A percentile compares a stretch with the other conserved stretches of the same genome.
These are phyloP conservation scores for Penicillium goetzii DNA, from an alignment of 495 filamentous ascomycete species.

Conservation along the genomic window DNA sequence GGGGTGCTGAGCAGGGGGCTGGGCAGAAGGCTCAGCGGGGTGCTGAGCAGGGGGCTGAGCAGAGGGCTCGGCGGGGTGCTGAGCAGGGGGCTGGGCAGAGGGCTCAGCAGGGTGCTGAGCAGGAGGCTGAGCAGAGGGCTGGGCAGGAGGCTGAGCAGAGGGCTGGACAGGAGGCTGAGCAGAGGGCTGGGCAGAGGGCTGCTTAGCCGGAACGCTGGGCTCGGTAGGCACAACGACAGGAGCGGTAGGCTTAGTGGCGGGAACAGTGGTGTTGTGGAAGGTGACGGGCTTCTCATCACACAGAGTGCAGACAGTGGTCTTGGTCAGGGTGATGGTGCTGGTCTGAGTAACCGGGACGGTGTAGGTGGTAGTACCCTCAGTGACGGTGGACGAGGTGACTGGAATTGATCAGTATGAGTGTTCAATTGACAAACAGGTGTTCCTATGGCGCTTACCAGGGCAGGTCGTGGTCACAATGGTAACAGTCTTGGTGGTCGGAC, in stretches of 20 bases:
- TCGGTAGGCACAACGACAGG: constrained; percentile 8
- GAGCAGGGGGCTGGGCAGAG: constrained; percentile 9
- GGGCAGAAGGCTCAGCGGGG: constrained; percentile 4
- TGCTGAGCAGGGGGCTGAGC: constrained; percentile 8
- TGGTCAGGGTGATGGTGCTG: constrained; percentile 44
- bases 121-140: constrained; percentile 11
- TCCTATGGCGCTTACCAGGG: constrained; percentile 37
- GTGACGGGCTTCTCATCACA: constrained; percentile 35
- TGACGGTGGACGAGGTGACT: constrained; percentile 40
- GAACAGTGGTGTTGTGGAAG: constrained; percentile 34
- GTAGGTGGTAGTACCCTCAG: constrained; percentile 36
- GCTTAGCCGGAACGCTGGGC: constrained; percentile 12
- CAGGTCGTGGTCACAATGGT: constrained; percentile 42
- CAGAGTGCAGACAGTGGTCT: constrained; percentile 33
- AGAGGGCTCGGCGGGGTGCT: constrained; percentile 1
- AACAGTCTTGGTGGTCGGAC: constrained; percentile 36
- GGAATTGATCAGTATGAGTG: constrained; percentile 21
- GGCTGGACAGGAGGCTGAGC: constrained; percentile 13
- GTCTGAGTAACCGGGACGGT: constrained; percentile 43
- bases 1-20: constrained; percentile 5
- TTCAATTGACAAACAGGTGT: neutral
- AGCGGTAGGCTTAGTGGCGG: constrained; percentile 13
- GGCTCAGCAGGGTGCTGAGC: neutral
- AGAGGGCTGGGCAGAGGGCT: constrained; percentile 8
- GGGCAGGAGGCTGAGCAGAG: constrained; percentile 11